Conservation (phyloP, 1,284 basidiomycete species). For the Farysia itapuensis region DNA sequence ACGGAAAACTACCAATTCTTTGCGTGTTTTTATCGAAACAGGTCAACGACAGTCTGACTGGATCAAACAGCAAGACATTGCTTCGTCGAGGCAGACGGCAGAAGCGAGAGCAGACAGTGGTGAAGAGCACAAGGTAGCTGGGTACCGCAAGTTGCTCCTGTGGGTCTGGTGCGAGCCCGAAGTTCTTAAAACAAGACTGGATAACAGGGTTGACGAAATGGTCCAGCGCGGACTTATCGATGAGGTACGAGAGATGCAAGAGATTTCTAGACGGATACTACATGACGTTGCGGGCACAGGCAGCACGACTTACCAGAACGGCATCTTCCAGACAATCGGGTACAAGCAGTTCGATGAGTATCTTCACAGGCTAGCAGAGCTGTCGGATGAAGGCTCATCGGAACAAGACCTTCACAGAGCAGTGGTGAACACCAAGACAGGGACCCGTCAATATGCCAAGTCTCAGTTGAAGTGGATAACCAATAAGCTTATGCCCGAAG, state of each 20-base stretch:
- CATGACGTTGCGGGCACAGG: neutral
- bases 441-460: slow-evolving; percentile 88
- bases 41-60: slow-evolving; percentile 72
- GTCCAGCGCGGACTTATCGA: slow-evolving; percentile 78
- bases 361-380: slow-evolving; percentile 60
- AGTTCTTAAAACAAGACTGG: slow-evolving; percentile 70
- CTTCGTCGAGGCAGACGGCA: neutral
- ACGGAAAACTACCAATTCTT: slow-evolving; percentile 79
- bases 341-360: slow-evolving; percentile 84
- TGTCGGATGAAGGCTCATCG: neutral
- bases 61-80: slow-evolving; percentile 65
- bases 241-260: slow-evolving; percentile 71
- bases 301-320: slow-evolving; percentile 64
- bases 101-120: neutral
- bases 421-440: slow-evolving; percentile 77
- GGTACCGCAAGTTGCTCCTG: slow-evolving; percentile 75
- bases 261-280: slow-evolving; percentile 50
- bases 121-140: slow-evolving; percentile 1
- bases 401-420: slow-evolving; percentile 62
- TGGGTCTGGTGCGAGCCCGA: slow-evolving; percentile 84
- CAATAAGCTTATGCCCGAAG: slow-evolving; percentile 81
- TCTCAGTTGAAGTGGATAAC: slow-evolving; percentile 88
- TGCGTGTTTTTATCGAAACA: slow-evolving; percentile 77
- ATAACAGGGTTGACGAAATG: slow-evolving; percentile 85
- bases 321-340: slow-evolving; percentile 94